Evolutionary conservation across 2,329 filamentous ascomycete genomes (phyloP).

Genomic region (Pezicula neosporulosa): DNA sequence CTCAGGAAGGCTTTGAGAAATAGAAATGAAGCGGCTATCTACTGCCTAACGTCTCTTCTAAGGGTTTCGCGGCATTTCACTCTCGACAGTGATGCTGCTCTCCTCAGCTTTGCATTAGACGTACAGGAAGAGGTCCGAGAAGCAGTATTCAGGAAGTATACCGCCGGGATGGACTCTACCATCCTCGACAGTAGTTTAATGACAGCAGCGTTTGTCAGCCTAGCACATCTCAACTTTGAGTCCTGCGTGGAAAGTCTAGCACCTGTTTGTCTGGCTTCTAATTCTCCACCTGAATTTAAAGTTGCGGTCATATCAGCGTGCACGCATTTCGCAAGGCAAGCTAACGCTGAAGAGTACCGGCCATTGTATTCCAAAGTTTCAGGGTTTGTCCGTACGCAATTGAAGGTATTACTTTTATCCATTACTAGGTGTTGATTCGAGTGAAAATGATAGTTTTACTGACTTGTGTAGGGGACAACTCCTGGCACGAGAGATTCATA

Average conservation of each 20-base stretch:
- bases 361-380: conserved; percentile 53
- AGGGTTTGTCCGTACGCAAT: conserved; percentile 52
- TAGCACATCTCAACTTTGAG: conserved; percentile 59
- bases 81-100: conserved; percentile 53
- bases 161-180: conserved; percentile 41
- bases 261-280: conserved; percentile 52
- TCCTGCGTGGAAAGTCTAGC: conserved; percentile 53
- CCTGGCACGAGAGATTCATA: conserved; percentile 22
- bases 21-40: conserved; percentile 64
- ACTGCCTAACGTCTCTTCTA: conserved; percentile 60
- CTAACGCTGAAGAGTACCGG: conserved; percentile 45
- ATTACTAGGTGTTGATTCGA: too few species aligned
- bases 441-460: conserved; percentile 8
- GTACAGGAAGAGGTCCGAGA: conserved; percentile 67
- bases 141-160: conserved; percentile 56
- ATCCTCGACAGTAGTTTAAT: conserved; percentile 61
- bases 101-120: conserved; percentile 64
- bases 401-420: conserved; percentile 44
- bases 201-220: conserved; percentile 63
- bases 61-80: conserved; percentile 63
- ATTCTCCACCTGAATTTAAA: conserved; percentile 56
- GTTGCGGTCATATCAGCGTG: conserved; percentile 60
- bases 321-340: conserved; percentile 56
- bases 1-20: conserved; percentile 61
- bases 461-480: conserved; percentile 15